Evolutionary conservation across 768 basidiomycete genomes (phyloP).

Genomic region (Lactifluus volemus): DNA sequence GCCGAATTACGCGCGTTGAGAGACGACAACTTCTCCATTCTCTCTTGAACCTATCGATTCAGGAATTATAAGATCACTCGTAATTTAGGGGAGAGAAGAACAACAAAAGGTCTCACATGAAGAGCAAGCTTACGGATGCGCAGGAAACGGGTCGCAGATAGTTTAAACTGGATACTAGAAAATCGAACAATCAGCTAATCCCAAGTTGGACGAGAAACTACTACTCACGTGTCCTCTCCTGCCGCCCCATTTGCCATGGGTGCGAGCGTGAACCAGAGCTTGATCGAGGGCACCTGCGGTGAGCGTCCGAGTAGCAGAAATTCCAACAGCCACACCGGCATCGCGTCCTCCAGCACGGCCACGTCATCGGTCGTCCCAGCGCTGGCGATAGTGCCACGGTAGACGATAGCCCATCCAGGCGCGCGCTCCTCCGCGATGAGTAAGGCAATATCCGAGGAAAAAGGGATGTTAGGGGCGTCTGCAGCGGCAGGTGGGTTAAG

Average conservation of each 20-base stretch:
- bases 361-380: constrained; percentile 39
- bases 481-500: constrained; percentile 56
- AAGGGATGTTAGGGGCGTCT: constrained; percentile 61
- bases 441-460: constrained; percentile 54
- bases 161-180: constrained; percentile 62
- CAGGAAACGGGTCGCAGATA: constrained; percentile 82
- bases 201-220: background rate
- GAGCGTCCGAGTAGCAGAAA: constrained; percentile 67
- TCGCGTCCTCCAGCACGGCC: constrained; percentile 55
- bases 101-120: constrained; percentile 49
- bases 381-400: constrained; percentile 58
- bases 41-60: constrained; percentile 66
- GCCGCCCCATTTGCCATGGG: constrained; percentile 60
- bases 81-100: background rate
- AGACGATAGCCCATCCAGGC: constrained; percentile 67
- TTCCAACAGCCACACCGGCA: constrained; percentile 87
- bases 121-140: constrained; percentile 75
- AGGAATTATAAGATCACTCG: background rate
- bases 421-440: constrained; percentile 76
- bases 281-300: constrained; percentile 44
- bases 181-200: background rate
- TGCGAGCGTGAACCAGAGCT: constrained; percentile 84
- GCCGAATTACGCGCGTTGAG: constrained; percentile 23
- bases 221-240: constrained; percentile 56
- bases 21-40: constrained; percentile 49